Evolutionary conservation across 441 rosid species (phyloP).

Genomic region (Populus trichocarpa): DNA sequence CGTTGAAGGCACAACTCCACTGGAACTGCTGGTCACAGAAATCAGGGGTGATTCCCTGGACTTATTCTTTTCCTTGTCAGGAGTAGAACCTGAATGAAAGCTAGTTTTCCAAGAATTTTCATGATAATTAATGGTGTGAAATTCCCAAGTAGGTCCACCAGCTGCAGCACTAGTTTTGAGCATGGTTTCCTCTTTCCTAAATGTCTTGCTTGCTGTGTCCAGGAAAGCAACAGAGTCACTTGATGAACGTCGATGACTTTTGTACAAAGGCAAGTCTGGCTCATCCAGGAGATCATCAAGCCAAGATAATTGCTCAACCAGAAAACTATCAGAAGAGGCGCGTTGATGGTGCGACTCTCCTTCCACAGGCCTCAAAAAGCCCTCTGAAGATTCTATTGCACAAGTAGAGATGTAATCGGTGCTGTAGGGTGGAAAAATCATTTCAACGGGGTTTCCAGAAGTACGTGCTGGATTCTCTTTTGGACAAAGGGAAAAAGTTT

Average conservation of each 20-base stretch:
- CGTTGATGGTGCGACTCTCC: conserved; percentile 55
- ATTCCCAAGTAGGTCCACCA: too few species aligned
- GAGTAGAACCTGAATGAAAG: too few species aligned
- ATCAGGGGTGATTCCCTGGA: too few species aligned
- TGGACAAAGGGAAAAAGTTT: too few species aligned
- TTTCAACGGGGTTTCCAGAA: too few species aligned
- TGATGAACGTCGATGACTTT: conserved; percentile 74
- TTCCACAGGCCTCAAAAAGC: conserved; percentile 14
- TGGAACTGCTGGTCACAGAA: too few species aligned
- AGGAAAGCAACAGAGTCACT: conserved; percentile 79
- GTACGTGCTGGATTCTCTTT: too few species aligned
- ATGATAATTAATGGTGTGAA: too few species aligned
- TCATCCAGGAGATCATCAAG: conserved; percentile 87
- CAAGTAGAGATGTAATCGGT: conserved; percentile 14
- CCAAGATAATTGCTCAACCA: conserved; percentile 86
- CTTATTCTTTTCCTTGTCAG: too few species aligned
- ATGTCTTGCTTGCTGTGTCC: conserved; percentile 25
- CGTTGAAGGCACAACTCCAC: conserved; percentile 27
- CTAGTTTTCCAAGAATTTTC: too few species aligned
- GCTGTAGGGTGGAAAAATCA: conserved; percentile 12
- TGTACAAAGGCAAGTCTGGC: conserved; percentile 67
- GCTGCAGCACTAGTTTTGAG: too few species aligned
- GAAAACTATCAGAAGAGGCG: conserved; percentile 68
- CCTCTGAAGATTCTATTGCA: conserved; percentile 16
- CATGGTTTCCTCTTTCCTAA: too few species aligned